Percentiles rank a stretch among this genome's conserved stretches.
Evolutionary conservation across 306 rosid species (phyloP).

Genomic region (Vicia sativa): DNA sequence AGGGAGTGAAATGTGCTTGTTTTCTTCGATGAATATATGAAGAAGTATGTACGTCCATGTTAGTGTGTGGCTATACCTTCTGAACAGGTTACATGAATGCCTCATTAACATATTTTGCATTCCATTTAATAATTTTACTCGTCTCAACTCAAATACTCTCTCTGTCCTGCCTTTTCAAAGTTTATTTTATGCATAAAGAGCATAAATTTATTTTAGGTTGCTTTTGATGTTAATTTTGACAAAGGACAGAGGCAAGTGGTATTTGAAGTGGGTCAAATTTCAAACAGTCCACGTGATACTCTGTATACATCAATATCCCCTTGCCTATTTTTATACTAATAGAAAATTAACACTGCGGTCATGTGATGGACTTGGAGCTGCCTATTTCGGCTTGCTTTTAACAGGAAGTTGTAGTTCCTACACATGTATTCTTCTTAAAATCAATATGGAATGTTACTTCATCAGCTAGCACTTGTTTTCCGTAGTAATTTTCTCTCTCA

Average conservation of each 20-base stretch:
- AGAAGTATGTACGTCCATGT: conserved; percentile 62
- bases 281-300: neutral
- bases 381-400: neutral
- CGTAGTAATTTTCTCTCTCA: too few relatives aligned
- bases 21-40: conserved; percentile 76
- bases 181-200: conserved; percentile 3
- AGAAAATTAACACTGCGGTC: neutral
- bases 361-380: neutral
- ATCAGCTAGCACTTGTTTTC: too few relatives aligned
- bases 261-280: conserved; percentile 25
- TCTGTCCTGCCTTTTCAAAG: conserved; percentile 20
- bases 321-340: neutral
- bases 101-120: conserved; percentile 15
- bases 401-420: conserved; percentile 6
- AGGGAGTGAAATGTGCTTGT: conserved; percentile 84
- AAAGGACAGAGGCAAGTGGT: conserved; percentile 23
- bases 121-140: conserved; percentile 29
- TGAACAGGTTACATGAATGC: neutral
- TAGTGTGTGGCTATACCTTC: conserved; percentile 10
- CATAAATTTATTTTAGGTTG: conserved; percentile 17
- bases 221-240: conserved; percentile 31
- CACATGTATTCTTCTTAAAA: neutral
- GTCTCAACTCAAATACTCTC: conserved; percentile 14
- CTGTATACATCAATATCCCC: conserved; percentile 19
- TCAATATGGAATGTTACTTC: conserved; percentile 5